Percentiles rank a stretch among this genome's conserved stretches.
Conservation (phyloP, 2,329 filamentous ascomycete genomes). For the Capronia epimyces region DNA sequence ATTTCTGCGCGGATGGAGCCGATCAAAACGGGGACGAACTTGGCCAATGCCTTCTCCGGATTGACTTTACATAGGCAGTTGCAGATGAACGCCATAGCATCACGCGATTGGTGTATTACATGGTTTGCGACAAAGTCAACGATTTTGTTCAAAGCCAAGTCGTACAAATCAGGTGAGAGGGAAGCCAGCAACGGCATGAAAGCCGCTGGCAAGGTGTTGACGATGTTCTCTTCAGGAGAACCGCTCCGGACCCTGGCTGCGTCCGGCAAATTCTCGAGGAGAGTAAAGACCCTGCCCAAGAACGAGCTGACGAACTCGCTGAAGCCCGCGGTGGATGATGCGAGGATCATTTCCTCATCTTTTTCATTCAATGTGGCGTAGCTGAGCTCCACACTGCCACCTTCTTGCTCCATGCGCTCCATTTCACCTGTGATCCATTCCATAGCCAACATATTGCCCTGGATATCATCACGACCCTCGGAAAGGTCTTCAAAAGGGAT, state of each 20-base stretch:
- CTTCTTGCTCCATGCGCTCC: conserved; percentile 84
- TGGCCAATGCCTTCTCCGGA: conserved; percentile 84
- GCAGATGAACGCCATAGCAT: conserved; percentile 98
- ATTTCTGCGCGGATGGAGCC: conserved; percentile 93
- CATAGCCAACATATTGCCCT: conserved; percentile 72
- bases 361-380: conserved; percentile 81
- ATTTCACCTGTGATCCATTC: conserved; percentile 93
- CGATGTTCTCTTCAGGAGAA: conserved; percentile 92
- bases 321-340: conserved; percentile 90
- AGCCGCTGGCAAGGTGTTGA: conserved; percentile 88
- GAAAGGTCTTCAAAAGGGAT: conserved; percentile 85
- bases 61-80: conserved; percentile 95
- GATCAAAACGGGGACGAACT: conserved; percentile 84
- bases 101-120: conserved; percentile 91
- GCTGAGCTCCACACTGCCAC: conserved; percentile 76
- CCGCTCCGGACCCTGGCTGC: conserved; percentile 79
- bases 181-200: conserved; percentile 86
- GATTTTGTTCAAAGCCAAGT: conserved; percentile 85
- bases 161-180: conserved; percentile 86
- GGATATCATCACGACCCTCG: conserved; percentile 60
- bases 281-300: conserved; percentile 87
- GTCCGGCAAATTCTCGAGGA: conserved; percentile 92
- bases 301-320: conserved; percentile 88
- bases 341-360: conserved; percentile 79
- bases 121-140: conserved; percentile 86